Conservation (phyloP, 139 green algal genomes). For the Trebouxia sp. region DNA sequence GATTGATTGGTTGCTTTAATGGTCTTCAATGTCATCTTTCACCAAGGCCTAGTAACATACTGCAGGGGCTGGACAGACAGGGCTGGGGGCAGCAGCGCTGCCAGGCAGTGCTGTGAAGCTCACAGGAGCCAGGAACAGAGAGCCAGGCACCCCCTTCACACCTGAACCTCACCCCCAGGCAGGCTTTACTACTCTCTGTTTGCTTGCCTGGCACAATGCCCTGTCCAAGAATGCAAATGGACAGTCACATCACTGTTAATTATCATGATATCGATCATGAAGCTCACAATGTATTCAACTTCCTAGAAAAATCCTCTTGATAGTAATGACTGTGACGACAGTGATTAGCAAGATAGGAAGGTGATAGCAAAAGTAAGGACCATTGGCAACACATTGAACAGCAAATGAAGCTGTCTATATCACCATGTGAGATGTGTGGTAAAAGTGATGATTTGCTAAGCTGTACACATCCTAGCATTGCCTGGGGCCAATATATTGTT, state of each 20-base stretch:
- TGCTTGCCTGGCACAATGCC: not conserved
- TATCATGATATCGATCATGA: not conserved
- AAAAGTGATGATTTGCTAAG: no score
- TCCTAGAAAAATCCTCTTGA: no score
- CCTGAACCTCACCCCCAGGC: slow-evolving; percentile 1
- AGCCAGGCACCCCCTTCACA: slow-evolving; percentile 2
- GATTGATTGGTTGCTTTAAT: not conserved
- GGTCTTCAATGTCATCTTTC: not conserved
- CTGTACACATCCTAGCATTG: no score
- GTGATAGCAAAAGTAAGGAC: no score
- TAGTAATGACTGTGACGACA: no score
- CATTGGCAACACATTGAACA: no score
- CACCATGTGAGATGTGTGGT: no score
- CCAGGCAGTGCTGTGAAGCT: not conserved
- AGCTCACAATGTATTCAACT: no score
- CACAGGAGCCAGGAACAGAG: no score
- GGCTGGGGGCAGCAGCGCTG: not conserved
- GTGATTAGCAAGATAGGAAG: no score
- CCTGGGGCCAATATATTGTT: no score
- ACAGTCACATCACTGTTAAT: not conserved
- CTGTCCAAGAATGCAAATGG: not conserved
- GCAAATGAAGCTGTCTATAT: no score
- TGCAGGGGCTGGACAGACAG: not conserved
- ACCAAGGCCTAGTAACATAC: not conserved
- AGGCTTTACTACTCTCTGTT: not conserved